phyloP scores from a whole-genome alignment of 768 basidiomycete species.

The Amanita pseudoporphyria region DNA sequence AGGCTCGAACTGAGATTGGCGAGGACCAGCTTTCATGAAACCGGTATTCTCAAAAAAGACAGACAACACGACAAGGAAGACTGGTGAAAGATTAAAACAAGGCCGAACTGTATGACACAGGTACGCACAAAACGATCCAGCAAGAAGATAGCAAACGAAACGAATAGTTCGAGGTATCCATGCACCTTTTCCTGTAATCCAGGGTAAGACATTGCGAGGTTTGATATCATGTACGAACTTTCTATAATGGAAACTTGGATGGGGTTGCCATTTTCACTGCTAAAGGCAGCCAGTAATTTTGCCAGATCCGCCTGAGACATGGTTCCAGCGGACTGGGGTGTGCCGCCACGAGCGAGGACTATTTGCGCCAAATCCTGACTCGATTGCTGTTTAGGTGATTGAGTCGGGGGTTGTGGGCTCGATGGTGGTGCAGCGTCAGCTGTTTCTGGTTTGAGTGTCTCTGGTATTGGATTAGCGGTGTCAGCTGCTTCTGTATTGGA shows the following conservation, averaged over 20 bases:
- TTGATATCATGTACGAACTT: conserved; percentile 36
- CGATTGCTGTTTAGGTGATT: conserved; percentile 12
- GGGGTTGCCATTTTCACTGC: conserved; percentile 43
- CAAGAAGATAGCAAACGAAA: conserved; percentile 45
- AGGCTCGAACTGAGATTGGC: conserved; percentile 77
- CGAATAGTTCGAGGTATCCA: conserved; percentile 55
- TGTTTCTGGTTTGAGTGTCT: conserved; percentile 8
- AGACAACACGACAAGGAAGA: conserved; percentile 77
- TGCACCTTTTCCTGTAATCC: conserved; percentile 50
- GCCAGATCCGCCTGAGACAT: conserved; percentile 25
- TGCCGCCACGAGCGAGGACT: conserved; percentile 27
- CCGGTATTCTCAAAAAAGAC: conserved; percentile 92
- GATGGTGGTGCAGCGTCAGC: conserved; percentile 8
- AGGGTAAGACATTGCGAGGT: neutral
- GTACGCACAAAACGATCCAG: conserved; percentile 57
- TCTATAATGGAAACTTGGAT: conserved; percentile 78
- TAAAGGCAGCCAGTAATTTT: conserved; percentile 32
- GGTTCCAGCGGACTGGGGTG: conserved; percentile 15
- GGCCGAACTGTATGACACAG: neutral
- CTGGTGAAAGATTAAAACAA: conserved; percentile 22
- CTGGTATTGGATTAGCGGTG: conserved; percentile 7
- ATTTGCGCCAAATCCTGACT: conserved; percentile 39
- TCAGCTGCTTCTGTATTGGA: conserved; percentile 9
- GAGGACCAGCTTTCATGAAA: conserved; percentile 80
- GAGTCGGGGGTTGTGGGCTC: conserved; percentile 9